A percentile compares a stretch with the other conserved stretches of the same genome.
These are phyloP conservation scores for Chaetoceros muelleri DNA, from an alignment of 108 stramenopile species.

Conservation along the genomic window DNA sequence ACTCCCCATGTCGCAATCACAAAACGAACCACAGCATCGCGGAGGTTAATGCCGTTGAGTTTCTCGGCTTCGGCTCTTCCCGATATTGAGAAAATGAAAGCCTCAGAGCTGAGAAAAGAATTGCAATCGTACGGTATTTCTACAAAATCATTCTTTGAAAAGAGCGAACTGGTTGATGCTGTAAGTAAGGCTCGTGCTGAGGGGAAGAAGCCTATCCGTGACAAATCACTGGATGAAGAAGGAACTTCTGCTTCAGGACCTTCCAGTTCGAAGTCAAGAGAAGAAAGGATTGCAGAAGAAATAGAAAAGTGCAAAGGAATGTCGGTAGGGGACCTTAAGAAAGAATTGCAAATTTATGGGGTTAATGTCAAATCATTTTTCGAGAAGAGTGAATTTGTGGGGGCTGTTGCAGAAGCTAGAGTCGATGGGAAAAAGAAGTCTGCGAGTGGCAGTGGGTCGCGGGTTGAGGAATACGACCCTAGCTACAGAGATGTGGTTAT, in stretches of 20 bases:
- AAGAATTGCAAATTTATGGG: slow-evolving; percentile 31
- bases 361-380: slow-evolving; percentile 29
- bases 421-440: slow-evolving; percentile 40
- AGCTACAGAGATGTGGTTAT: slow-evolving; percentile 53
- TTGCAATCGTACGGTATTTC: slow-evolving; percentile 52
- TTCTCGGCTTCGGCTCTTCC: neutral
- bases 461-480: slow-evolving; percentile 53
- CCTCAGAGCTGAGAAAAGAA: slow-evolving; percentile 51
- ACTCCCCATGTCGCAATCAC: neutral
- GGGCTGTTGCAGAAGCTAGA: slow-evolving; percentile 55
- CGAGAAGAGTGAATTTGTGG: slow-evolving; percentile 67
- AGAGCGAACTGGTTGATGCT: slow-evolving; percentile 57
- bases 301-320: slow-evolving; percentile 41
- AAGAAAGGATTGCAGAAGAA: slow-evolving; percentile 41
- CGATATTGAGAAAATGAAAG: slow-evolving; percentile 31
- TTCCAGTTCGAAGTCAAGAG: neutral
- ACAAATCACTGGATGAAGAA: neutral
- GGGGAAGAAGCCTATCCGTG: slow-evolving; percentile 34
- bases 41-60: neutral
- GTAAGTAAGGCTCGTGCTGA: slow-evolving; percentile 55
- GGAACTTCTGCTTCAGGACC: slow-evolving; percentile 1
- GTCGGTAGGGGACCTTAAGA: slow-evolving; percentile 30
- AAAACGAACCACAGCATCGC: neutral
- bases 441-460: neutral
- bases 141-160: slow-evolving; percentile 67